Conservation (phyloP, 768 basidiomycete species). For the Pholiota microspora region DNA sequence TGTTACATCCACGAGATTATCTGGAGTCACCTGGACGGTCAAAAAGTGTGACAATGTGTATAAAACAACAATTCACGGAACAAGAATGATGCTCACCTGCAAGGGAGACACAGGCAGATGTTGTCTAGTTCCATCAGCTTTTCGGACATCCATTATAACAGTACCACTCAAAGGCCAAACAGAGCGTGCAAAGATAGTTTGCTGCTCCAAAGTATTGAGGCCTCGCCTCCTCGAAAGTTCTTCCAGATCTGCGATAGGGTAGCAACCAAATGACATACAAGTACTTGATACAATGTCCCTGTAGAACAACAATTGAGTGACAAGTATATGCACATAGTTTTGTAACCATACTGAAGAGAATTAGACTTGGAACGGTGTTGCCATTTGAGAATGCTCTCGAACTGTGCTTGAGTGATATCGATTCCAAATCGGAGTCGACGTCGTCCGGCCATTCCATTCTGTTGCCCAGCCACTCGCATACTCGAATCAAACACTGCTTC, state of each 20-base stretch:
- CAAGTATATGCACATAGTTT: neutral
- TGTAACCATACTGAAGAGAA: neutral
- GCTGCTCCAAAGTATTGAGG: slow-evolving; percentile 14
- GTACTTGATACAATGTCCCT: slow-evolving; percentile 22
- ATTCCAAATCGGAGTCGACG: slow-evolving; percentile 23
- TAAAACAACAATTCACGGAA: neutral
- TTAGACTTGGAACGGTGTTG: neutral
- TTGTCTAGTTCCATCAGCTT: slow-evolving; percentile 24
- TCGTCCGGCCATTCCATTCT: slow-evolving; percentile 19
- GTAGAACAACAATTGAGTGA: neutral
- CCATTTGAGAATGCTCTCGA: slow-evolving; percentile 9
- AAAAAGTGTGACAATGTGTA: neutral
- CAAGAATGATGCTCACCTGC: slow-evolving; percentile 20
- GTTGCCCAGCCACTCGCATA: slow-evolving; percentile 21
- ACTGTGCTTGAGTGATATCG: slow-evolving; percentile 20
- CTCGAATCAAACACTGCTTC: slow-evolving; percentile 14
- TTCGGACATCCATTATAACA: slow-evolving; percentile 33
- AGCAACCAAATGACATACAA: slow-evolving; percentile 48
- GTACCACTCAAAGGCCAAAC: slow-evolving; percentile 42
- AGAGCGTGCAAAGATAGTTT: slow-evolving; percentile 28
- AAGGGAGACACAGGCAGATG: slow-evolving; percentile 42
- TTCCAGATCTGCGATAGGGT: slow-evolving; percentile 26
- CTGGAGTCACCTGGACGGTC: slow-evolving; percentile 34
- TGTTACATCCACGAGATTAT: slow-evolving; percentile 52
- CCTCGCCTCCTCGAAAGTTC: slow-evolving; percentile 12